phyloP scores from a whole-genome alignment of 2,329 filamentous ascomycete species.

The Xylaria arbuscula region DNA sequence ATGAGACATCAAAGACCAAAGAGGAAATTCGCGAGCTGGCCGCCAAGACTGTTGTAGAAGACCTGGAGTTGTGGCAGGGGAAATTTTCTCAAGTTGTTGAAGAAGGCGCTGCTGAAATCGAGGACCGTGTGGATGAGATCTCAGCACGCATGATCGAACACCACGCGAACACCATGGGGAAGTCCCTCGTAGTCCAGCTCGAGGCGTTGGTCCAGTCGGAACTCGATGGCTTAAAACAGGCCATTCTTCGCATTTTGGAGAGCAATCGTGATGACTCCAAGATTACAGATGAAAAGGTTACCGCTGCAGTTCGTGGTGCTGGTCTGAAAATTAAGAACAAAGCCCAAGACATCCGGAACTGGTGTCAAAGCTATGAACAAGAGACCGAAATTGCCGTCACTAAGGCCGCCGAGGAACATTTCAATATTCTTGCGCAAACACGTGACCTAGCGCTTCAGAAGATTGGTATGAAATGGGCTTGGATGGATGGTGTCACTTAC shows the following conservation, averaged over 20 bases:
- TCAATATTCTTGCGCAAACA: constrained; percentile 84
- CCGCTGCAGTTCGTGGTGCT: constrained; percentile 69
- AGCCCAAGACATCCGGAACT: constrained; percentile 80
- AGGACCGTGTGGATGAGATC: constrained; percentile 72
- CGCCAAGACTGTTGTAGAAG: constrained; percentile 76
- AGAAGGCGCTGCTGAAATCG: constrained; percentile 80
- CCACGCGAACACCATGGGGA: constrained; percentile 73
- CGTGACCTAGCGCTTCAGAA: constrained; percentile 87
- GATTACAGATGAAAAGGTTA: constrained; percentile 57
- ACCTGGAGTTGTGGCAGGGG: constrained; percentile 86
- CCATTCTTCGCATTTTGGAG: constrained; percentile 72
- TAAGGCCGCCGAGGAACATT: constrained; percentile 80
- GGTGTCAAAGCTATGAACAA: constrained; percentile 77
- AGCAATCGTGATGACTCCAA: constrained; percentile 61
- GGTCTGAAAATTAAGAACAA: constrained; percentile 80
- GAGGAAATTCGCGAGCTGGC: constrained; percentile 67
- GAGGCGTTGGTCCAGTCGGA: constrained; percentile 74
- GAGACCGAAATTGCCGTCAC: constrained; percentile 76
- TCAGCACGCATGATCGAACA: constrained; percentile 66
- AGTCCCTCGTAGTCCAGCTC: constrained; percentile 74
- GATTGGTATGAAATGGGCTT: constrained; percentile 94
- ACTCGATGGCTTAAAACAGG: constrained; percentile 72
- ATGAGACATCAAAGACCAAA: constrained; percentile 57
- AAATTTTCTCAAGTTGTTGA: constrained; percentile 89
- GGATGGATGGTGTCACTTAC: constrained; percentile 95